Evolutionary conservation across 2,329 filamentous ascomycete genomes (phyloP), one percentile per base, ranked within the genome.

Genomic region (Tolypocladium album): DNA sequence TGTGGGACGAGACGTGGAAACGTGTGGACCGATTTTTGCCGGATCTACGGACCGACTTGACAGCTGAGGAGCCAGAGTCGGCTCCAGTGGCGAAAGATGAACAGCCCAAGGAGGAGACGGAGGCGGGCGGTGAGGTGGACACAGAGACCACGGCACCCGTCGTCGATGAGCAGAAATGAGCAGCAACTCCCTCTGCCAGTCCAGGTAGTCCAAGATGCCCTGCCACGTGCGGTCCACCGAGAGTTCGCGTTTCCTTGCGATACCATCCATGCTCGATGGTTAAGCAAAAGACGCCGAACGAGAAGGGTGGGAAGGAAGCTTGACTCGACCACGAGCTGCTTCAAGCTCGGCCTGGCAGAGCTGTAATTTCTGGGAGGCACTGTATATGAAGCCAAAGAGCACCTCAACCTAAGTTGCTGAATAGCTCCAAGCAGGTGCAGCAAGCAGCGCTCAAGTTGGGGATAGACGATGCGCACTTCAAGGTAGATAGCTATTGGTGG

Each of bases 1-100:
- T 86, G 22, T 87, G 79, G 83, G 76, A 73, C 17, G 85, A 87
- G 71, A 87, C 80, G 4, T 86, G 81, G 84, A 86, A 86, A 68
- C 77, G 84, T 39, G 83, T 88, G 61, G 84, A 88, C 66, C 78
- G 85, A 15, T 88, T 88, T 70, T 66, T 88, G 58, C 85, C 85
- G 0, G 83, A 86, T 58, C 68, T 88, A 57, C 78, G 79, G 58
- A 79, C 72, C 52, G 84, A 87, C 58, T 69, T 87, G 55, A 78
- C 79, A 39, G 67, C 85, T 8, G 83, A 86, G 59, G 79, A 76
- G 58, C 66, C 38, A 20, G 40, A 57, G 13, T 17, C 27, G 11
- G 38, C 58, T 7, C 59, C 55, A 34, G 62, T 64, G 58, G 60
- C 61, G 27, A 60, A 59, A 11, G 40, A 36, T 31, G 53, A 47